Base-by-base conservation (phyloP, 768 basidiomycete species). In the Ephemerocybe angulata region DNA sequence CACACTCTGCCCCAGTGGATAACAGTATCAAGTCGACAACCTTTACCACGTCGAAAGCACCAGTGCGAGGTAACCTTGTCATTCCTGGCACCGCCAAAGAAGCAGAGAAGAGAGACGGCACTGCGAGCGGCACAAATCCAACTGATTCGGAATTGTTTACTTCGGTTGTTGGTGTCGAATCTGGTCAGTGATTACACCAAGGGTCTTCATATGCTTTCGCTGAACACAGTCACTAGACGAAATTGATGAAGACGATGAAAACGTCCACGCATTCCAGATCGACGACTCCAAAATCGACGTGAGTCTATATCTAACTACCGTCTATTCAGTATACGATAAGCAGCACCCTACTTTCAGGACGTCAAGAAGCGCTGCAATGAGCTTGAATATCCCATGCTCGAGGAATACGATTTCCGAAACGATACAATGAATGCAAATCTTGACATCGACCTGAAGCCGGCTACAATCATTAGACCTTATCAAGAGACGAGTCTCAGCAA, bases 341-440 rank as follows among this genome's bases (percentile, higher is more conserved):
- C 6, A 11, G 42, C 55, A 38, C 54, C 29, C 31, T 54, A 21
- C 57, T 10, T 46, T 12, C 60, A 96, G 93, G 90, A 91, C 60
- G 94, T 99, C 58, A 96, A 98, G 74, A 90, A 91, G 63, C 87
- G 93, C 33, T 98, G 97, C 67, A 94, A 94, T 64, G 96, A 97
- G 62, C 80, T 98, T 35, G 94, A 98, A 66, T 93, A 95, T 60
- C 97, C 97, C 7, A 97, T 98, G 86, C 78, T 99, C 41, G 97
- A 99, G 69, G 97, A 99, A 72, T 99, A 99, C 66, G 97, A 99
- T 70, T 99, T 98, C 78, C 81, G 95, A 40, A 96, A 98, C 66
- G 97, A 99, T 68, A 93, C 91, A 0, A 75, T 94, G 61, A 99
- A 99, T 66, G 83, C 97, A 27, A 96, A 98, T 70, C 80, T 99